Evolutionary conservation across 148 eudicot species (phyloP), one percentile per base, ranked within the genome.

Genomic region (Arbutus unedo): DNA sequence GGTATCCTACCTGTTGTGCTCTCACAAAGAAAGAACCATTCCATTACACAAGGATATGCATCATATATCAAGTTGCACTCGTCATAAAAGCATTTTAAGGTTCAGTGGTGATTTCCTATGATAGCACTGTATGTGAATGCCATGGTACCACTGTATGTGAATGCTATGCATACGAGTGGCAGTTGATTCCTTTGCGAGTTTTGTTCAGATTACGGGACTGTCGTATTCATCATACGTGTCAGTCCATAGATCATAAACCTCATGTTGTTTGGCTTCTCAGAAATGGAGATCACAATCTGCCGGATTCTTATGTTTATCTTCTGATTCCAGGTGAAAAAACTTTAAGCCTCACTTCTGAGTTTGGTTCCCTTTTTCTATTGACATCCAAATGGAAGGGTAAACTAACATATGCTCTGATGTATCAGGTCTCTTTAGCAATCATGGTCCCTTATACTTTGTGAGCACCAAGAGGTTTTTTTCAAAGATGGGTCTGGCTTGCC

Each of bases 401-500:
- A 68, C 11, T 16, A 18, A 51, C 55, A 49, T 19, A 19, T 44
- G 5, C 0, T 62, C 7, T 76, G 4, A 76, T 76, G 25, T 83
- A 43, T 49, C 81, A 95, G 98, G 98, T n/a, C 94, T 96, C 85
- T 96, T 96, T 83, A 96, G 98, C 89, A 96, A 96, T 85, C 98
- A 91, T 79, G 92, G 96, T 45, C 98, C 98, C 41, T 83, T 96
- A 78, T 94, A 96, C 87, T 96, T 96, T 79, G 96, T 94, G 74
- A 87, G 91, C 84, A 90, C 93, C 60, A 96, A 96, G 90, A 86
- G 88, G 79, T 90, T 86, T 83, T 96, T 96, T 81, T 96, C 98
- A 57, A 94, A 89, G 89, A 96, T 96, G 98, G 98, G 98, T 81
- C 92, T 96, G 54, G 93, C 92, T 82, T 96, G 98, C 87, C 98